These are phyloP conservation scores for Ganoderma meredithae DNA, from an alignment of 1,284 basidiomycete species.

Conservation along the genomic window DNA sequence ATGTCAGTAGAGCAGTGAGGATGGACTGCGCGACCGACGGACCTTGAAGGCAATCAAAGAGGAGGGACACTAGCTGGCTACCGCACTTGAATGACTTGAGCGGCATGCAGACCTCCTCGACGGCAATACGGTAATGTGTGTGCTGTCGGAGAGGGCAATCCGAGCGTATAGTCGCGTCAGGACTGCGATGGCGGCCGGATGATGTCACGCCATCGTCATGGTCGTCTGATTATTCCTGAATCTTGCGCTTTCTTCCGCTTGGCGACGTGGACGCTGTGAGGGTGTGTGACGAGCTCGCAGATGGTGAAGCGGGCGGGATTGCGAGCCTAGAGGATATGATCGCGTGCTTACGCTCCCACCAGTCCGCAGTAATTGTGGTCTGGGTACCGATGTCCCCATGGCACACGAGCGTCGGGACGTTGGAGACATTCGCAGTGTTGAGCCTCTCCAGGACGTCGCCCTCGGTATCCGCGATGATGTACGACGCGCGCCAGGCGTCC, in stretches of 20 bases:
- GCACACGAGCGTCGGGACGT: slow-evolving; percentile 4
- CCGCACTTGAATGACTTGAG: slow-evolving; percentile 13
- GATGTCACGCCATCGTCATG: neutral
- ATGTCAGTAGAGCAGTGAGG: too few relatives aligned
- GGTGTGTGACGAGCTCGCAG: too few relatives aligned
- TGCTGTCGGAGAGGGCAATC: slow-evolving; percentile 2
- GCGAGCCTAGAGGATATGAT: too few relatives aligned
- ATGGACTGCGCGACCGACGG: neutral
- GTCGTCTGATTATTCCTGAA: neutral
- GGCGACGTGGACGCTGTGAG: too few relatives aligned
- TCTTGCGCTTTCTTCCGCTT: neutral
- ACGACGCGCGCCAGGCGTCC: slow-evolving; percentile 6
- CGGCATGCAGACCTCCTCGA: slow-evolving; percentile 18
- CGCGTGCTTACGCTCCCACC: neutral
- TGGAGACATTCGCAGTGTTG: neutral
- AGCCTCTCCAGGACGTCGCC: slow-evolving; percentile 3
- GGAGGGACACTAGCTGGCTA: slow-evolving; percentile 7
- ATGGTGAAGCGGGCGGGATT: too few relatives aligned
- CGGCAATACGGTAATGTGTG: slow-evolving; percentile 23
- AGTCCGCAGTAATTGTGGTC: neutral
- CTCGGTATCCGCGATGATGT: neutral
- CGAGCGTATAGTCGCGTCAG: neutral
- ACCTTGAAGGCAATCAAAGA: slow-evolving; percentile 21
- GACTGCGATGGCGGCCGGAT: neutral
- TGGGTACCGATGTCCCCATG: slow-evolving; percentile 8